Evolutionary conservation across 2,329 filamentous ascomycete genomes (phyloP).

Genomic region (Xylariaceae sp.): DNA sequence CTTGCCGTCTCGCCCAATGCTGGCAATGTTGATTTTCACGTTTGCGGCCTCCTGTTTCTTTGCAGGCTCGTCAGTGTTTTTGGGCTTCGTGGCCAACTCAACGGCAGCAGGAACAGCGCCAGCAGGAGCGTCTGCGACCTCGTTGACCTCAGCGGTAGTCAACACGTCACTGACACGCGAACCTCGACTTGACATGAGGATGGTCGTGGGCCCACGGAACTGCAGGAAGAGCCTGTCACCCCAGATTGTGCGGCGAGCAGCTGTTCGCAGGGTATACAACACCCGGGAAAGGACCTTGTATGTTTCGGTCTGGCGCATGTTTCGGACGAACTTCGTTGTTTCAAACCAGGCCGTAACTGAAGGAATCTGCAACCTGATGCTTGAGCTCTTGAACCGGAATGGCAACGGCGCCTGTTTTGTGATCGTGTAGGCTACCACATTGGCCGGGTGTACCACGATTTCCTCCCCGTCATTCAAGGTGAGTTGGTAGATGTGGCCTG

Average conservation of each 20-base stretch:
- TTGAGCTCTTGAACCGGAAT: constrained; percentile 78
- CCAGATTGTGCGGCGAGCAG: constrained; percentile 78
- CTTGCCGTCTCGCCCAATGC: constrained; percentile 56
- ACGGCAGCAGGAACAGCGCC: constrained; percentile 61
- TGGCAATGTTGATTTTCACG: constrained; percentile 50
- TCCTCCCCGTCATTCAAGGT: constrained; percentile 77
- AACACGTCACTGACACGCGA: constrained; percentile 73
- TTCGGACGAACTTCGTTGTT: constrained; percentile 65
- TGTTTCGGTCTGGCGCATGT: constrained; percentile 63
- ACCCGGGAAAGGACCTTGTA: constrained; percentile 66
- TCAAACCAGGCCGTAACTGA: constrained; percentile 60
- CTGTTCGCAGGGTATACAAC: constrained; percentile 67
- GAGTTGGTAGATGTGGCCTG: constrained; percentile 85
- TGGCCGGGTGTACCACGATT: constrained; percentile 84
- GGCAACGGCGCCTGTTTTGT: constrained; percentile 68
- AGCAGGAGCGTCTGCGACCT: constrained; percentile 77
- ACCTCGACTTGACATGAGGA: constrained; percentile 84
- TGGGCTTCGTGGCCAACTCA: constrained; percentile 40
- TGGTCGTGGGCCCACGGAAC: constrained; percentile 79
- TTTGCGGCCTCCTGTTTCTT: constrained; percentile 34
- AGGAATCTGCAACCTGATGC: constrained; percentile 75
- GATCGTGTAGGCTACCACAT: constrained; percentile 85
- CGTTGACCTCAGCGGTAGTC: constrained; percentile 74
- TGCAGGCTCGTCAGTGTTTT: constrained; percentile 27
- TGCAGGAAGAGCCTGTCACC: constrained; percentile 88